Percentiles rank a stretch among this genome's conserved stretches.
Evolutionary conservation across 1,284 basidiomycete genomes (phyloP).

Genomic region (Heliocybe sulcata): DNA sequence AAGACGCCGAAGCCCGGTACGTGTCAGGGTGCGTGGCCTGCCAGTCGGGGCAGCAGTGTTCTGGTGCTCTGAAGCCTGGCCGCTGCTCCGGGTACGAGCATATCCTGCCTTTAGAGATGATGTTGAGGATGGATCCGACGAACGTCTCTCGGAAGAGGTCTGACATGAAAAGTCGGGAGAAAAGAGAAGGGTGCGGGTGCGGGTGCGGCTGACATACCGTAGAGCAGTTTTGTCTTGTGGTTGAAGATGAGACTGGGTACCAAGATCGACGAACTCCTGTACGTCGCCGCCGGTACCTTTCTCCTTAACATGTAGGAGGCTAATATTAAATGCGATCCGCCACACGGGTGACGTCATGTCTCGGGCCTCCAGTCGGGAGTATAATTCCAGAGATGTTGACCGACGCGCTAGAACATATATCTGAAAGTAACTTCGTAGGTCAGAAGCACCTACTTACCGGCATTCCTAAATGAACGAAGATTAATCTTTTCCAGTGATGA

Average conservation of each 20-base stretch:
- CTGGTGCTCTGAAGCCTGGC: neutral
- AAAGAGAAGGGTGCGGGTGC: neutral
- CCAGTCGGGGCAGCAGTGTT: neutral
- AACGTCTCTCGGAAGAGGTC: slow-evolving; percentile 2
- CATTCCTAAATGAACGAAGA: too few relatives aligned
- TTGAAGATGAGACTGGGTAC: neutral
- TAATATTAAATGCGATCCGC: too few relatives aligned
- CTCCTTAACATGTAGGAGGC: too few relatives aligned
- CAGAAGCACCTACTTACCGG: too few relatives aligned
- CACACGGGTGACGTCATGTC: too few relatives aligned
- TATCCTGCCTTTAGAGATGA: neutral
- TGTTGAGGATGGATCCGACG: neutral
- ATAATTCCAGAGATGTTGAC: too few relatives aligned
- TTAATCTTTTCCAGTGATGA: too few relatives aligned
- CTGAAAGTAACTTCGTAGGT: too few relatives aligned
- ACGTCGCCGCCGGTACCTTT: too few relatives aligned
- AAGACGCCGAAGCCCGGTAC: neutral
- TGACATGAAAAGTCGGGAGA: neutral
- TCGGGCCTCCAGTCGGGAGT: too few relatives aligned
- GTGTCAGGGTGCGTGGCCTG: neutral
- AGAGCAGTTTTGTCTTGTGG: neutral
- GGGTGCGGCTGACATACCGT: neutral
- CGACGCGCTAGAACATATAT: too few relatives aligned
- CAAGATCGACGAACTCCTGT: too few relatives aligned
- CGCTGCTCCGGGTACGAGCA: neutral